Evolutionary conservation across 1,139 yeast species (phyloP).

Genomic region (Pichia sp.): DNA sequence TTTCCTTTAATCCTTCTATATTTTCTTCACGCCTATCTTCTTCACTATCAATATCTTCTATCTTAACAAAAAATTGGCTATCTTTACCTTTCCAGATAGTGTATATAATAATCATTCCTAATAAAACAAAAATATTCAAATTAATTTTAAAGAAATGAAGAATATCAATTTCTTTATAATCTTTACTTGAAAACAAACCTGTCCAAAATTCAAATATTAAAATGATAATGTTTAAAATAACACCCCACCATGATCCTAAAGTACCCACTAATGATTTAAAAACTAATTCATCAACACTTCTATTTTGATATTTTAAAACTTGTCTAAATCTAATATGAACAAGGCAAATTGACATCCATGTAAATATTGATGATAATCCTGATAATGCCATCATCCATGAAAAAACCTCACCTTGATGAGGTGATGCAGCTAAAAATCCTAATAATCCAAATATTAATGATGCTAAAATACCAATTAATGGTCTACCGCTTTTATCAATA

Average conservation of each 20-base stretch:
- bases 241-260: conserved; percentile 61
- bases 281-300: conserved; percentile 57
- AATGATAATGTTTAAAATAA: conserved; percentile 50
- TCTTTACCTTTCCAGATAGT: conserved; percentile 40
- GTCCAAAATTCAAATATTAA: conserved; percentile 64
- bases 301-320: conserved; percentile 59
- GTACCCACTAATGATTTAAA: conserved; percentile 61
- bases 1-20: conserved; percentile 52
- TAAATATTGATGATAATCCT: conserved; percentile 75
- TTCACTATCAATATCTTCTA: conserved; percentile 50
- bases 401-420: conserved; percentile 51
- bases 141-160: conserved; percentile 48
- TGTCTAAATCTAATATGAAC: conserved; percentile 70
- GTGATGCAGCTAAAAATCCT: conserved; percentile 62
- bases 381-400: conserved; percentile 78
- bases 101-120: conserved; percentile 34
- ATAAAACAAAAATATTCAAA: conserved; percentile 48
- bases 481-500: conserved; percentile 66
- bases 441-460: conserved; percentile 56
- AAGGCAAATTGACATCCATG: conserved; percentile 73
- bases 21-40: conserved; percentile 62
- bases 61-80: conserved; percentile 17
- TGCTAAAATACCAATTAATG: conserved; percentile 51
- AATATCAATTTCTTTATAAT: conserved; percentile 7
- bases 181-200: conserved; percentile 49